Percentiles rank a stretch among this genome's conserved stretches.
Evolutionary conservation across 805 yeast genomes (phyloP).

Genomic region (Brettanomyces bruxellensis): DNA sequence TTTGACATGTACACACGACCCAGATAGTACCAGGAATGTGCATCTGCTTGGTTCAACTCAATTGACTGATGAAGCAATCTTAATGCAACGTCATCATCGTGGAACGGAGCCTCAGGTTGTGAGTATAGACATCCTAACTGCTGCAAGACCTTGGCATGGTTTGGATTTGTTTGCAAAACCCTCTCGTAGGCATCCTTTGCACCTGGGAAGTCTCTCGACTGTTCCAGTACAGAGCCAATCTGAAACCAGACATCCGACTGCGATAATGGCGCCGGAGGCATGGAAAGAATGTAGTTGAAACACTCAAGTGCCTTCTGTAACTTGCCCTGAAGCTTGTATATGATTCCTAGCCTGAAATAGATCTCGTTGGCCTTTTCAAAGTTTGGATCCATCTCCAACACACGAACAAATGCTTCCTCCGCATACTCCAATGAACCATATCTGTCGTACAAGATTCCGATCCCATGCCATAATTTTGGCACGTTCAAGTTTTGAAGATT

Average conservation of each 20-base stretch:
- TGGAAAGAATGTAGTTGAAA: conserved; percentile 80
- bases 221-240: conserved; percentile 92
- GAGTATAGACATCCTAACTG: conserved; percentile 94
- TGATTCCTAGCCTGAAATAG: conserved; percentile 91
- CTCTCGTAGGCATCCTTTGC: conserved; percentile 95
- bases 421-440: conserved; percentile 96
- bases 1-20: conserved; percentile 97
- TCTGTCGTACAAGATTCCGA: conserved; percentile 91
- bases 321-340: conserved; percentile 90
- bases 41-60: conserved; percentile 84
- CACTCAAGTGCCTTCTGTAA: conserved; percentile 85
- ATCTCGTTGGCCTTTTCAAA: conserved; percentile 96
- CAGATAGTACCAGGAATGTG: conserved; percentile 94
- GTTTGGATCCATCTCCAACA: conserved; percentile 88
- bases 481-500: conserved; percentile 89
- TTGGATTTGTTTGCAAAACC: conserved; percentile 80
- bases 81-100: conserved; percentile 77
- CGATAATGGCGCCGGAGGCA: conserved; percentile 93
- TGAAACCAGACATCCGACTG: conserved; percentile 99
- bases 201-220: conserved; percentile 80
- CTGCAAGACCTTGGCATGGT: conserved; percentile 92
- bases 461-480: conserved; percentile 97
- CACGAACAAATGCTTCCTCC: conserved; percentile 96
- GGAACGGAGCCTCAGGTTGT: conserved; percentile 56
- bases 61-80: conserved; percentile 76